phyloP scores from a whole-genome alignment of 164 flowering plant genomes.

The Nymphaea colorata region DNA sequence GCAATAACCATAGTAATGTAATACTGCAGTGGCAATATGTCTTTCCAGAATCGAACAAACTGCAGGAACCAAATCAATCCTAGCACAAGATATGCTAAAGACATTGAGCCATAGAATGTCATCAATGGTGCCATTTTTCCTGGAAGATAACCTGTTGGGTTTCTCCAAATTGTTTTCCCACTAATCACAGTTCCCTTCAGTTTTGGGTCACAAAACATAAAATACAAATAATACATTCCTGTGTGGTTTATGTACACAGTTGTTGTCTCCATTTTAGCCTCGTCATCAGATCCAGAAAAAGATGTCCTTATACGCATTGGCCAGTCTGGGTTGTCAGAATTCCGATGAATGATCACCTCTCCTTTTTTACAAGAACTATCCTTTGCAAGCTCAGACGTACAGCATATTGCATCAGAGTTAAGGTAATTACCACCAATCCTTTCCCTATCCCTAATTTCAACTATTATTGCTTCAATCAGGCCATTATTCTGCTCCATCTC shows the following conservation, averaged over 20 bases:
- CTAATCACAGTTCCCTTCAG: conserved; percentile 48
- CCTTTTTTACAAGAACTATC: conserved; percentile 43
- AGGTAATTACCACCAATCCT: conserved; percentile 53
- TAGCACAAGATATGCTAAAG: conserved; percentile 64
- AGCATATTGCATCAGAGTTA: conserved; percentile 40
- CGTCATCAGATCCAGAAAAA: conserved; percentile 37
- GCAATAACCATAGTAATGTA: conserved; percentile 72
- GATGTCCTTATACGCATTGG: conserved; percentile 47
- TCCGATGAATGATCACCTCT: conserved; percentile 52
- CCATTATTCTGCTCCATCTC: conserved; percentile 54
- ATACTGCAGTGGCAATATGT: conserved; percentile 57
- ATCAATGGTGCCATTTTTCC: conserved; percentile 80
- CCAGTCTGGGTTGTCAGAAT: conserved; percentile 40
- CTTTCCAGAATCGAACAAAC: conserved; percentile 69
- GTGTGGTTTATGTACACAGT: conserved; percentile 43
- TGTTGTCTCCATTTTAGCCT: conserved; percentile 16
- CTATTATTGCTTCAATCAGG: conserved; percentile 59
- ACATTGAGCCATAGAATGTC: conserved; percentile 75
- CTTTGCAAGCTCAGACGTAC: conserved; percentile 39
- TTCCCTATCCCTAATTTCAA: conserved; percentile 66
- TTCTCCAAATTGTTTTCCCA: conserved; percentile 86
- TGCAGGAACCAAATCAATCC: conserved; percentile 73
- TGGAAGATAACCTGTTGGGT: conserved; percentile 79
- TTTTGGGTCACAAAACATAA: conserved; percentile 60
- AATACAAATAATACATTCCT: conserved; percentile 81